Evolutionary conservation across 2,329 filamentous ascomycete species (phyloP), one percentile per base, ranked within the genome.

Genomic region (Blastomyces percursus): DNA sequence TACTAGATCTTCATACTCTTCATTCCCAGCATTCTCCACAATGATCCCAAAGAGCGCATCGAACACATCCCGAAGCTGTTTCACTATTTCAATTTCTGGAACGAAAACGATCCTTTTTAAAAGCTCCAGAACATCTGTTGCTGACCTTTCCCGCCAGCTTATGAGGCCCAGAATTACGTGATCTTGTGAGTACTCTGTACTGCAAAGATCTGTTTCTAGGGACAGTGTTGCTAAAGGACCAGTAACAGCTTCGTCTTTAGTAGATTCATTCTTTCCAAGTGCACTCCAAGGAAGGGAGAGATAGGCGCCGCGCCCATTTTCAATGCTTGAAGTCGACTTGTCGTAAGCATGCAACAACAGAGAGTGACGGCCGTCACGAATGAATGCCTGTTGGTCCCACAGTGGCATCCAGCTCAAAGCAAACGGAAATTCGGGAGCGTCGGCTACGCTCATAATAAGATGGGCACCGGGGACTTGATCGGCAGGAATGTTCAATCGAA

Each of bases 51-150:
- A 99, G 0, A 99, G 83, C 0, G 91, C 86, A 73, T 96, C 90
- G 61, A 99, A 87, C 0, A 97, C 91, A 69, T 96, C 89, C 66
- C 84, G 88, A 8, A 97, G 79, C 51, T 97, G 82, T 78, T 97
- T 99, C 65, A 99, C 94, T 42, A 99, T 90, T 75, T 99, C 95
- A 62, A 97, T 96, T 73, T 99, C 94, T 0, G 94, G 90, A 0
- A 99, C 92, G 67, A 97, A 97, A 24, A 92, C 86, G 58, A 97
- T 84, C 67, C 92, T 87, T 71, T 89, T 88, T 51, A 99, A 78
- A 0, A 96, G 79, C 30, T 85, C 81, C 0, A 89, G 81, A 1
- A 97, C 80, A 44, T 92, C 86, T 35, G 86, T 85, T 55, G 86
- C 82, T 0, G 86, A 81, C 50, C 87, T 82, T 14, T 93, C 88